Conservation (phyloP, 2,329 filamentous ascomycete genomes). For the Didymella pomorum region DNA sequence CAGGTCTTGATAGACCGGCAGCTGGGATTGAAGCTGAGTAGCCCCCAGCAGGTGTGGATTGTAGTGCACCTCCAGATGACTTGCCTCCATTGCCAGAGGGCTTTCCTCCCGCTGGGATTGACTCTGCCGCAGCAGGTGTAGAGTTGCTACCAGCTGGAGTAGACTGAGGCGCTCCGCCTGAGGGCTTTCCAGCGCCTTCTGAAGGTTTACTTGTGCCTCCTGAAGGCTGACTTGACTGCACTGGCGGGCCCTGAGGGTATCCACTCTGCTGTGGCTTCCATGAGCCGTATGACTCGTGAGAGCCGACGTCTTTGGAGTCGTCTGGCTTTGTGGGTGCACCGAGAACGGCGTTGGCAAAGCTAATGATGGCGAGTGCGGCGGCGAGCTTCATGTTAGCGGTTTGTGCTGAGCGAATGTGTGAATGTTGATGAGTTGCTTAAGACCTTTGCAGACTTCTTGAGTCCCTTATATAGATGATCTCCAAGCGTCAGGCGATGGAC, state of each 20-base stretch:
- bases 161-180: not conserved
- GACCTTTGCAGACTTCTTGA: not conserved
- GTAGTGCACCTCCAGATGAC: not conserved
- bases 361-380: constrained; percentile 29
- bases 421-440: constrained; percentile 10
- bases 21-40: not conserved
- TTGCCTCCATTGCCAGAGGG: not conserved
- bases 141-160: not conserved
- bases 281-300: not conserved
- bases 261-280: not conserved
- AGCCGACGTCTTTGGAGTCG: not conserved
- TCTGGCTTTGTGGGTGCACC: constrained; percentile 2
- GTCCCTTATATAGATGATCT: not conserved
- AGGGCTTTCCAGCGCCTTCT: not conserved
- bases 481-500: not conserved
- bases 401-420: constrained; percentile 6
- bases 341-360: constrained; percentile 24
- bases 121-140: not conserved
- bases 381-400: constrained; percentile 39
- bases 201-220: not conserved
- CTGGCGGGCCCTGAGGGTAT: not conserved
- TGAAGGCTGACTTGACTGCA: not conserved
- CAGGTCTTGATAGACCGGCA: not conserved
- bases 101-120: not conserved
- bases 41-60: not conserved